A percentile compares a stretch with the other conserved stretches of the same genome.
These are phyloP conservation scores for Nakaseomyces uthaithaninus DNA, from an alignment of 1,139 yeast species.

Conservation along the genomic window DNA sequence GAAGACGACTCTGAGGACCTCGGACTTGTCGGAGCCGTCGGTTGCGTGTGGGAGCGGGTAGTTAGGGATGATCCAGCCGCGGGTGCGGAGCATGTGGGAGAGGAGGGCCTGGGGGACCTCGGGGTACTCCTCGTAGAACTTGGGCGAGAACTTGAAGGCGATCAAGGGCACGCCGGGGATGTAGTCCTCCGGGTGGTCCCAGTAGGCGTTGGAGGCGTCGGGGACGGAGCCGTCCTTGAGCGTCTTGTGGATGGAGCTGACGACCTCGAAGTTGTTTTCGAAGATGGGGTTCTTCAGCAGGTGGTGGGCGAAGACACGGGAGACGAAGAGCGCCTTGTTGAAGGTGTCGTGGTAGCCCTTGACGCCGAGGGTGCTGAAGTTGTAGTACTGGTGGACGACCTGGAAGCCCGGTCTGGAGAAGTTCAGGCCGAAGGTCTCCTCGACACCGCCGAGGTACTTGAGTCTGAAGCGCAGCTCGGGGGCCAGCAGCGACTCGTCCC, in stretches of 20 bases:
- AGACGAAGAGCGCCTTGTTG: constrained; percentile 43
- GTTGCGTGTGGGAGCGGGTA: constrained; percentile 67
- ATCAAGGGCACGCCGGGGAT: constrained; percentile 85
- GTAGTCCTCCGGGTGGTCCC: constrained; percentile 32
- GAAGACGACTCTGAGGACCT: constrained; percentile 79
- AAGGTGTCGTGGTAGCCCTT: constrained; percentile 63
- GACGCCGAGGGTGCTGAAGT: constrained; percentile 60
- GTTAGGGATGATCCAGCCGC: constrained; percentile 86
- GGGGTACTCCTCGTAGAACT: constrained; percentile 53
- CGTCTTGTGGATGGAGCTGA: constrained; percentile 69
- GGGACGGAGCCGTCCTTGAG: constrained; percentile 17
- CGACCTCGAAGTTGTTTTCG: constrained; percentile 59
- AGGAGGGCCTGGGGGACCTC: constrained; percentile 79
- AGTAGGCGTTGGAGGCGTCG: constrained; percentile 16
- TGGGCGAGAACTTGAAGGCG: constrained; percentile 64
- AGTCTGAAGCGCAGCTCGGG: constrained; percentile 65
- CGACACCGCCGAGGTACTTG: constrained; percentile 82
- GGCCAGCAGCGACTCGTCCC: constrained; percentile 56
- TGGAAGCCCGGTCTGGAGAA: constrained; percentile 92
- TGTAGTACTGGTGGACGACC: constrained; percentile 79
- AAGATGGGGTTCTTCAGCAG: constrained; percentile 41
- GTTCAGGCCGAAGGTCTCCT: constrained; percentile 77
- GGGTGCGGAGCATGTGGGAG: constrained; percentile 63
- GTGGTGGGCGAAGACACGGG: constrained; percentile 24
- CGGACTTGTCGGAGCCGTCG: constrained; percentile 36